phyloP scores from a whole-genome alignment of 2,329 filamentous ascomycete species.

The Colletotrichum karsti region DNA sequence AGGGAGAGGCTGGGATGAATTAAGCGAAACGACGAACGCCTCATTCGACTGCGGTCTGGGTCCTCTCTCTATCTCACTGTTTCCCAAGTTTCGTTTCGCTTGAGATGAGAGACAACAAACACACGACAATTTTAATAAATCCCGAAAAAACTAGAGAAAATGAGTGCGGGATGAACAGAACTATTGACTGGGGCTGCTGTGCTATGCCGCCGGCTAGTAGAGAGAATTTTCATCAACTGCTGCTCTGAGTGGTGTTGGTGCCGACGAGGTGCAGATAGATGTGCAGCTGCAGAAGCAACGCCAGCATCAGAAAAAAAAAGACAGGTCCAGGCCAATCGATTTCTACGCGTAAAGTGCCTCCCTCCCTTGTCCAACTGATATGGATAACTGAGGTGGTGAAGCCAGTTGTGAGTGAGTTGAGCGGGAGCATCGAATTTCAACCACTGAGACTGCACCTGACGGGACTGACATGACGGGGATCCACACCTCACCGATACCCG shows the following conservation, averaged over 20 bases:
- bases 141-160: neutral
- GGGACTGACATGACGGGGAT: too few species aligned
- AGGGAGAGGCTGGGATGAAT: neutral
- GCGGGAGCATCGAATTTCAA: neutral
- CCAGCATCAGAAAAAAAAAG: neutral
- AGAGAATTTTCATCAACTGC: conserved; percentile 7
- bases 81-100: neutral
- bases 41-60: neutral
- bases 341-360: neutral
- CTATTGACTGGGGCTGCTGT: conserved; percentile 4
- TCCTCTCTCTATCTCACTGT: neutral
- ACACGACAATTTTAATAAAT: neutral
- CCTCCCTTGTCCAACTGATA: too few species aligned
- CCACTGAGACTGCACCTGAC: neutral
- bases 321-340: neutral
- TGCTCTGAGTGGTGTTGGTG: conserved; percentile 14
- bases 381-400: neutral
- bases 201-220: neutral
- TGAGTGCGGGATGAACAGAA: neutral
- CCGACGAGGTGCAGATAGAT: conserved; percentile 1
- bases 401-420: neutral
- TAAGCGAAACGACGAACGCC: conserved; percentile 24
- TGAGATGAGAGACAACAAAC: neutral
- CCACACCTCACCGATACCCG: neutral
- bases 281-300: conserved; percentile 1